phyloP scores from a whole-genome alignment of 2,329 filamentous ascomycete species.

The Aspergillus amoenus region DNA sequence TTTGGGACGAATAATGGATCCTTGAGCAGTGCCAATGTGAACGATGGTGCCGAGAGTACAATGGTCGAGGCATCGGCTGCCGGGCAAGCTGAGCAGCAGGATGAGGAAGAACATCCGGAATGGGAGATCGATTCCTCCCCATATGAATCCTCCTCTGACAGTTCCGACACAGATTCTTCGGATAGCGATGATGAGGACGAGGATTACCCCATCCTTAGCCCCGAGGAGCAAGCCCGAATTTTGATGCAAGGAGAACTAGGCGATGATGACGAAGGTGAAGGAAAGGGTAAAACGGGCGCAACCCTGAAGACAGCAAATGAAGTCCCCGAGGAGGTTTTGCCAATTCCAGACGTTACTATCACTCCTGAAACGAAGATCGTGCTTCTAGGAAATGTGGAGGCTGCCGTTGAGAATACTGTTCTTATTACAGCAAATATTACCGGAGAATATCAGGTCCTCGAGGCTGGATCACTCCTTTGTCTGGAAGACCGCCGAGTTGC shows the following conservation, averaged over 20 bases:
- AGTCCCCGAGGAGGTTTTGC: slow-evolving; percentile 58
- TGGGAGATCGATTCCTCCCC: slow-evolving; percentile 83
- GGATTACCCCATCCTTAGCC: slow-evolving; percentile 70
- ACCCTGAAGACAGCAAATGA: slow-evolving; percentile 83
- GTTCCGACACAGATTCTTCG: slow-evolving; percentile 63
- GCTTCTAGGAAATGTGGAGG: slow-evolving; percentile 71
- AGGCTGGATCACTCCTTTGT: slow-evolving; percentile 80
- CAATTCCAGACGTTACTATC: slow-evolving; percentile 76
- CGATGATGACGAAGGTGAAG: slow-evolving; percentile 72
- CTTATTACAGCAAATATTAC: slow-evolving; percentile 76
- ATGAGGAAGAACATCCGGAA: slow-evolving; percentile 63
- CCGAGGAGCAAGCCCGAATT: slow-evolving; percentile 79
- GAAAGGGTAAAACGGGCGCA: slow-evolving; percentile 44
- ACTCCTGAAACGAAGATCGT: slow-evolving; percentile 74
- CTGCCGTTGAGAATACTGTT: slow-evolving; percentile 73
- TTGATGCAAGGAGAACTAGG: slow-evolving; percentile 80
- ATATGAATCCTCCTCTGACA: slow-evolving; percentile 63
- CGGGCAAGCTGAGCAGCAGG: slow-evolving; percentile 18
- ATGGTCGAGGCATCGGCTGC: slow-evolving; percentile 11
- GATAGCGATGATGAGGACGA: slow-evolving; percentile 55
- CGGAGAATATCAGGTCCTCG: slow-evolving; percentile 81
- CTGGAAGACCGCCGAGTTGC: slow-evolving; percentile 72
- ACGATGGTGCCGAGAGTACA: slow-evolving; percentile 5
- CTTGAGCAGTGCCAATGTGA: not conserved
- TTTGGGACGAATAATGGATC: slow-evolving; percentile 5